Evolutionary conservation across 192 early-diverging fungal genomes (phyloP), one percentile per base, ranked within the genome.

Genomic region (Dimargaris cristalligena): DNA sequence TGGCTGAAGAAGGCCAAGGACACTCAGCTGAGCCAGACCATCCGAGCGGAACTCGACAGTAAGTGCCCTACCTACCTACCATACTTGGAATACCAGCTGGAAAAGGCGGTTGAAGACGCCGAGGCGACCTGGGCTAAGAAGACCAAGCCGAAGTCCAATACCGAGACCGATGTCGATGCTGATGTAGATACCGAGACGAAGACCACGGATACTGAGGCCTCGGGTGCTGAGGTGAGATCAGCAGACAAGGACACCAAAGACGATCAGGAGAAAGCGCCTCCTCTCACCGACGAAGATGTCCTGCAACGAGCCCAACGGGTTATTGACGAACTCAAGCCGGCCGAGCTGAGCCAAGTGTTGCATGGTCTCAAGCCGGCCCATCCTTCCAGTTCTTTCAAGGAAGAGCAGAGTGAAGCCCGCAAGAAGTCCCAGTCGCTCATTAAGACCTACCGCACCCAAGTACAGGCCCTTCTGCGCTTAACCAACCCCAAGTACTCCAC

Each of bases 1-100:
- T 80, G 80, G 71, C 60, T 96, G 48, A 89, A 87, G 70, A 94
- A 93, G 74, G 62, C 84, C 32, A 78, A 71, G 66, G 80, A 78
- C 29, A 79, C 74, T 20, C 62, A 23, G 3, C 75, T 75, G 18
- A 80, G 85, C 34, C 66, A 70, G 44, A 67, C 70, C 26, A 45
- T 88, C 31, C 44, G 84, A 25, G 64, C 54, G 1, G 66, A 80
- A 49, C 64, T 98, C 9, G 82, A 92, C 52, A 52, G 63, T 16
- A 76, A 80, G 23, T 77, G 86, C 61, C 65, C 75, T 9, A 59
- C 71, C 10, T 72, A 78, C 62, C 59, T 88, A 44, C 77, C 81
- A 6, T 65, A 84, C 25, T 65, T 77, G 41, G 60, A 74, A 25
- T 67, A 73, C 4, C 70, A 74, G 49, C 62, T 84, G 28, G 83